Base-by-base conservation (phyloP, 306 rosid species). In the Pueraria montana region DNA sequence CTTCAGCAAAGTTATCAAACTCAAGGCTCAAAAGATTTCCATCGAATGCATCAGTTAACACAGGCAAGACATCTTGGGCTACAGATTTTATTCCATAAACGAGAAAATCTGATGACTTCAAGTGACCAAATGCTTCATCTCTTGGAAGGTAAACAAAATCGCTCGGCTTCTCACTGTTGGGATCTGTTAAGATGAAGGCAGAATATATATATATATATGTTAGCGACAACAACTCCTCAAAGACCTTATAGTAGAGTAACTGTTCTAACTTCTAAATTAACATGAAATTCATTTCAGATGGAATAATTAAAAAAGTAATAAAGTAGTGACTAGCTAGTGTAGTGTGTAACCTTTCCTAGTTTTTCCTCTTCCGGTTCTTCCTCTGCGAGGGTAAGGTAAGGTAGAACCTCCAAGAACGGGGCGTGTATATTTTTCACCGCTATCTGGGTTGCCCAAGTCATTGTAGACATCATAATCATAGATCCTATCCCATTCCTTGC, bases 311-410 rank as follows among this genome's bases (percentile, higher is more conserved):
- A 34, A 34, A 34, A n/a, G n/a, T 38, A 38, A 38, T 38, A 38
- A 38, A 38, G 43, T 38, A 38, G 43, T 38, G 42, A 6, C 3
- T 27, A 27, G 36, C 4, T 32, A n/a, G 40, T 0, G 7, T 34
- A n/a, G 11, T 52, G 23, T 7, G 11, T 52, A 53, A 89, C 97
- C 95, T 71, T 64, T 69, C 27, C 13, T 69, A 4, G 92, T 56
- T 14, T 84, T 66, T 52, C 72, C 74, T 70, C 97, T 82, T 4
- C 96, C 91, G 0, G 97, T 93, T 85, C 94, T 91, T 86, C 94
- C 97, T 56, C 97, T 71, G 0, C 97, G 94, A 56, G 97, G 97
- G 67, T 90, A 93, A 80, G 97, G 97, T 34, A 86, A 76, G 4
- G 77, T 2, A 8, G 94, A 85, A 46, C 98, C 98, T 74, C 98